Base-by-base conservation (phyloP, 768 basidiomycete species). In the Suillus subluteus region DNA sequence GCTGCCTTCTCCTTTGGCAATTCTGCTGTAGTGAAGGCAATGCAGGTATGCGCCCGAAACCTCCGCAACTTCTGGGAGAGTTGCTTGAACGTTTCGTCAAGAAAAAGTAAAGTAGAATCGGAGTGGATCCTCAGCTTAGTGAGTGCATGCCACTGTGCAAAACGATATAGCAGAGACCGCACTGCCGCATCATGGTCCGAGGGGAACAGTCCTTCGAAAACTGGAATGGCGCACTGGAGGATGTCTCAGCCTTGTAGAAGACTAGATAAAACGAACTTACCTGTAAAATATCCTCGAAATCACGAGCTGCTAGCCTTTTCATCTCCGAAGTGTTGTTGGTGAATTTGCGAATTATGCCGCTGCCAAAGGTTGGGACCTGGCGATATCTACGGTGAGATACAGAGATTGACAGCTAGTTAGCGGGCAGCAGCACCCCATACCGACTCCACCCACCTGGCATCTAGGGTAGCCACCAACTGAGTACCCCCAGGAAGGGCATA, bases 251-350 rank as follows among this genome's bases (percentile, higher is more conserved):
- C n/a, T n/a, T n/a, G n/a, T n/a, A 43, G 37, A 48, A 7, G 4
- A 18, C 18, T 16, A 44, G 43, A 48, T 12, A 2, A 6, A 30
- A 40, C 21, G n/a, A 44, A n/a, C n/a, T n/a, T n/a, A 44, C 59
- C 69, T 80, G 80, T 0, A 80, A 62, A 6, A 80, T 69, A 56
- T 81, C 79, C 55, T 81, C 76, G 65, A 72, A 81, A 54, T 82
- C 77, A 16, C 73, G 70, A 0, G 78, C 80, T 13, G 78, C 79
- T 8, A 80, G 63, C 62, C 74, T 73, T 54, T 76, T 76, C 70
- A 82, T 69, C 23, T 73, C 76, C 3, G 79, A 74, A 0, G 71
- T 75, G 70, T 81, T 77, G 32, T 70, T 59, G 4, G 55, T 18
- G 54, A 80, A 80, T 26, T 62, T 65, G 0, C 73, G 69, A 15